phyloP scores from a whole-genome alignment of 352 stramenopile genomes.

The Stramenopiles sp. region DNA sequence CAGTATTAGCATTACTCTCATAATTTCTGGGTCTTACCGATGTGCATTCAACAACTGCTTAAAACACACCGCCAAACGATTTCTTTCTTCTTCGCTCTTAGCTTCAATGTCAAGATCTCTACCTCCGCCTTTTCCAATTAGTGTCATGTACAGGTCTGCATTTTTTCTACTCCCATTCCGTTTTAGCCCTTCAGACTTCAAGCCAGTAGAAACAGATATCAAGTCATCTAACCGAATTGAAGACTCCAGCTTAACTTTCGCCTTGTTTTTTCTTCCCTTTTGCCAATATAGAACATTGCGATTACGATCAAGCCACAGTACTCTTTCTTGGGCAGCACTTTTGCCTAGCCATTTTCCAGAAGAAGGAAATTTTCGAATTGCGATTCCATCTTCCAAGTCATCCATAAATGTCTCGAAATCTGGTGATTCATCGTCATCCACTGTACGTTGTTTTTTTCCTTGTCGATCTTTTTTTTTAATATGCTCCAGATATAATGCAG shows the following conservation, averaged over 20 bases:
- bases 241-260: background rate
- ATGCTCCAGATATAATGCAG: background rate
- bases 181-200: background rate
- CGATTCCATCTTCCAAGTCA: background rate
- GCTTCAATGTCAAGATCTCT: background rate
- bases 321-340: background rate
- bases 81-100: background rate
- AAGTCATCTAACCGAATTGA: background rate
- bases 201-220: background rate
- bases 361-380: background rate
- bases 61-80: background rate
- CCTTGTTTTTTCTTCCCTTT: background rate
- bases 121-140: background rate
- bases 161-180: background rate
- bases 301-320: background rate
- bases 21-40: no score
- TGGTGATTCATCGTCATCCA: background rate
- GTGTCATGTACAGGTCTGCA: background rate
- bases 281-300: background rate
- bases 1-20: no score
- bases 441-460: background rate
- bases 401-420: background rate
- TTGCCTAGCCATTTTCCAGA: background rate
- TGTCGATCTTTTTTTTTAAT: slow-evolving; percentile 5
- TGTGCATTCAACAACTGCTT: background rate